phyloP scores from a whole-genome alignment of 305 asterid species.

The Galium porrigens region DNA sequence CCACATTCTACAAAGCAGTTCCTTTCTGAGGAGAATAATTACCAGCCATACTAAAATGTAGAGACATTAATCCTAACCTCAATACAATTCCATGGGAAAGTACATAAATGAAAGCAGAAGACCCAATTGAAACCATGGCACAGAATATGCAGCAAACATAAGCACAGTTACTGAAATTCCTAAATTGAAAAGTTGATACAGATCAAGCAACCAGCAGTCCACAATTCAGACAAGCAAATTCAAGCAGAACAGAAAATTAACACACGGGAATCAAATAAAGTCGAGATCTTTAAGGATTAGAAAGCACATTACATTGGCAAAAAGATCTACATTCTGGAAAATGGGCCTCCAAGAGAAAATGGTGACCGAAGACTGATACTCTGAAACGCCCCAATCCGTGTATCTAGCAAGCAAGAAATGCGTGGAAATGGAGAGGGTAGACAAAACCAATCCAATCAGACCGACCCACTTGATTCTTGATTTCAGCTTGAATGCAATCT shows the following conservation, averaged over 20 bases:
- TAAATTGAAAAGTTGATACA: background rate
- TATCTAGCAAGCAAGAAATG: slow-evolving; percentile 84
- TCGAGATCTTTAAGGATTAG: slow-evolving; percentile 31
- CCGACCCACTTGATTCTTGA: slow-evolving; percentile 59
- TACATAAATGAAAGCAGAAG: background rate
- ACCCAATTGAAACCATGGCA: background rate
- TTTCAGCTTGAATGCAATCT: slow-evolving; percentile 66
- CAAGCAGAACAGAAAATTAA: background rate
- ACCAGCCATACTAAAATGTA: background rate
- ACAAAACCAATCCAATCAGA: slow-evolving; percentile 62
- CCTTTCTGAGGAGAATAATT: background rate
- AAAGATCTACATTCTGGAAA: slow-evolving; percentile 46
- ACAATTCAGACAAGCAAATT: slow-evolving; percentile 5
- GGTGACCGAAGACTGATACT: slow-evolving; percentile 71
- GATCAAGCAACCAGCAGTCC: slow-evolving; percentile 2
- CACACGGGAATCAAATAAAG: slow-evolving; percentile 19
- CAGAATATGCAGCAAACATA: background rate
- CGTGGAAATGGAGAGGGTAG: slow-evolving; percentile 62
- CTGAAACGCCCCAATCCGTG: slow-evolving; percentile 48
- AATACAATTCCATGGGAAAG: background rate
- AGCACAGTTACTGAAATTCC: background rate
- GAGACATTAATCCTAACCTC: background rate
- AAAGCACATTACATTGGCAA: slow-evolving; percentile 38
- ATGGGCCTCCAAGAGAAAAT: slow-evolving; percentile 90
- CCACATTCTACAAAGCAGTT: background rate